Evolutionary conservation across 1,284 basidiomycete species (phyloP).

Genomic region (Grifola frondosa): DNA sequence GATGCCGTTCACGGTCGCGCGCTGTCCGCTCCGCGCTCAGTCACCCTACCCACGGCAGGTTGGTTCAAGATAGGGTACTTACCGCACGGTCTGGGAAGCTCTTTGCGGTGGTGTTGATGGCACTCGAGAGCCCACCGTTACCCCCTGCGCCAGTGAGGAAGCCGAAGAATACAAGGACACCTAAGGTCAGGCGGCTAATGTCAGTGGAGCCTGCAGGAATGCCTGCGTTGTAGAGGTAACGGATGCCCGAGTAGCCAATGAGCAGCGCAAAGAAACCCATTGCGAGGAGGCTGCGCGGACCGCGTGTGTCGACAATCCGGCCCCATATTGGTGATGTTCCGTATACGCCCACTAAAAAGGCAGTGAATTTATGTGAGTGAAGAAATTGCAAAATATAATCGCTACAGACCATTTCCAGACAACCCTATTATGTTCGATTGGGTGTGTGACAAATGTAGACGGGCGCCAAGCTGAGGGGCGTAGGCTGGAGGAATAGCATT

Average conservation of each 20-base stretch:
- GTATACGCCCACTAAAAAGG: conserved; percentile 54
- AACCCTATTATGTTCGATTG: conserved; percentile 74
- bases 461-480: conserved; percentile 73
- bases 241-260: conserved; percentile 67
- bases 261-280: conserved; percentile 53
- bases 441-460: conserved; percentile 71
- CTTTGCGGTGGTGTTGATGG: conserved; percentile 67
- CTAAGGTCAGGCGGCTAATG: conserved; percentile 31
- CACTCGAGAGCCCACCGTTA: conserved; percentile 53
- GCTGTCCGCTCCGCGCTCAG: too few relatives aligned
- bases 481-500: conserved; percentile 51
- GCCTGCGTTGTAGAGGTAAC: conserved; percentile 57
- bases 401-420: conserved; percentile 57
- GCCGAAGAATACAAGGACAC: conserved; percentile 45
- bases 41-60: too few relatives aligned
- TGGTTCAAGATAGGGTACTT: conserved; percentile 24
- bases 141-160: conserved; percentile 65
- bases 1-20: conserved; percentile 70
- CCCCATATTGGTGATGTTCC: conserved; percentile 68
- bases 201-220: conserved; percentile 29
- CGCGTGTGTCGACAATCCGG: conserved; percentile 61
- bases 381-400: conserved; percentile 6
- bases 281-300: conserved; percentile 53
- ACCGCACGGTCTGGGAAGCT: conserved; percentile 56
- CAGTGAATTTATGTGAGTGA: conserved; percentile 2